These are phyloP conservation scores for Otatea glauca DNA, from an alignment of 176 grass and related monocot species.

Conservation along the genomic window DNA sequence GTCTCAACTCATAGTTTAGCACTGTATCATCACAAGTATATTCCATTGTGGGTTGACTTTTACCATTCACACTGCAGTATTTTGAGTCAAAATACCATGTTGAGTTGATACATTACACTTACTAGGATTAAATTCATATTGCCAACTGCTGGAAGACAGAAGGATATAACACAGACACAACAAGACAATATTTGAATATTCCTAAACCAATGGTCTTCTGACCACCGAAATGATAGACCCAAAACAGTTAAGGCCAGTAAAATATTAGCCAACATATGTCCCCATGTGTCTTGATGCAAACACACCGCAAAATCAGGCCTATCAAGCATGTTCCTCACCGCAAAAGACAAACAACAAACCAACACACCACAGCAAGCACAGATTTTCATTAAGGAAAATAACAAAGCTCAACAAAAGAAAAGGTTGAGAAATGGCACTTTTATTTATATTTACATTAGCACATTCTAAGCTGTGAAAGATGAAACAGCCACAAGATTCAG, in stretches of 20 bases:
- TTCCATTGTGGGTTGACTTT: slow-evolving; percentile 23
- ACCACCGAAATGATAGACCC: slow-evolving; percentile 39
- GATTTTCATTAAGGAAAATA: slow-evolving; percentile 12
- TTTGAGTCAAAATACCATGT: slow-evolving; percentile 15
- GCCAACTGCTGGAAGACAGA: slow-evolving; percentile 36
- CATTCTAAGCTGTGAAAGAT: background rate
- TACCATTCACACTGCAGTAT: background rate
- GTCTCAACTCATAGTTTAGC: slow-evolving; percentile 28
- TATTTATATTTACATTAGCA: background rate
- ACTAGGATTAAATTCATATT: slow-evolving; percentile 12
- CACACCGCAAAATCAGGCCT: slow-evolving; percentile 40
- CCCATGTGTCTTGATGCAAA: slow-evolving; percentile 54
- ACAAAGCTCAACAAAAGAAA: slow-evolving; percentile 7
- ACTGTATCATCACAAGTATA: slow-evolving; percentile 28
- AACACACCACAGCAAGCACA: slow-evolving; percentile 13
- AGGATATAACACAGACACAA: slow-evolving; percentile 22
- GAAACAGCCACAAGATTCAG: slow-evolving; percentile 13
- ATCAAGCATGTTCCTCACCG: slow-evolving; percentile 44
- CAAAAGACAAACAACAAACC: slow-evolving; percentile 41
- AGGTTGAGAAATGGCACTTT: slow-evolving; percentile 1
- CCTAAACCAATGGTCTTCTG: slow-evolving; percentile 39
- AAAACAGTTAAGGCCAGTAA: slow-evolving; percentile 43
- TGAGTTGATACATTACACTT: slow-evolving; percentile 31
- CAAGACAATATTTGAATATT: slow-evolving; percentile 46
- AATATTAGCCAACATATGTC: slow-evolving; percentile 56